phyloP scores from a whole-genome alignment of 345 rosid species.

The Populus ilicifolia region DNA sequence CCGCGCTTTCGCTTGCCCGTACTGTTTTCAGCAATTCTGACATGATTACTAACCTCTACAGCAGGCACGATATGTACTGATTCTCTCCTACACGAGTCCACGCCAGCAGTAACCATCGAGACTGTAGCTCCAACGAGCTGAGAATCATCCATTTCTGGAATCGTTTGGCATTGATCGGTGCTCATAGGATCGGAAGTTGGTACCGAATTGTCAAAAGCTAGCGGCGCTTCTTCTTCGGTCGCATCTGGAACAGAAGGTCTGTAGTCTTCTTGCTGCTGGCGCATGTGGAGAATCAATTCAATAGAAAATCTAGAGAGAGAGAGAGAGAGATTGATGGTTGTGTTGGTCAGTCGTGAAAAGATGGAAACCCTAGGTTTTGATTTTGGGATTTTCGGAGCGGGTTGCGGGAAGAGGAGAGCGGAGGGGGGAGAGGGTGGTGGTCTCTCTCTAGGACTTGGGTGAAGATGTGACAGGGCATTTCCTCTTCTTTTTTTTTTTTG shows the following conservation, averaged over 20 bases:
- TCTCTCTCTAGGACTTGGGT: not conserved
- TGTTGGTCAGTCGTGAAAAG: too few species aligned
- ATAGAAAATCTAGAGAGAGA: not conserved
- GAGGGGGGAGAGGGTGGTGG: not conserved
- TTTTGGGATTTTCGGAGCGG: slow-evolving; percentile 23
- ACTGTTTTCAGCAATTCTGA: slow-evolving; percentile 18
- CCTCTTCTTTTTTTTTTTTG: not conserved
- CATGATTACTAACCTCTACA: slow-evolving; percentile 28
- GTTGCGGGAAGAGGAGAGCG: slow-evolving; percentile 22
- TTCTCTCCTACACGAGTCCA: slow-evolving; percentile 1
- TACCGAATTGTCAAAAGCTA: slow-evolving; percentile 22
- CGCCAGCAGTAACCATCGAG: slow-evolving; percentile 7
- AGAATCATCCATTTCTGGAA: slow-evolving; percentile 38
- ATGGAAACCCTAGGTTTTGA: slow-evolving; percentile 54
- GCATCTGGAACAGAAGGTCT: slow-evolving; percentile 20
- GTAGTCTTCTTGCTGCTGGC: slow-evolving; percentile 15
- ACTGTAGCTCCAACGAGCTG: slow-evolving; percentile 35
- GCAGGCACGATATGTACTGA: slow-evolving; percentile 3
- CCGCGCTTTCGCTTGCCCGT: slow-evolving; percentile 66
- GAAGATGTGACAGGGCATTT: slow-evolving; percentile 36
- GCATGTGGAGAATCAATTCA: slow-evolving; percentile 30
- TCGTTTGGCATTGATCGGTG: slow-evolving; percentile 53
- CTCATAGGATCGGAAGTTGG: slow-evolving; percentile 38
- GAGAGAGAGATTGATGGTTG: too few species aligned
- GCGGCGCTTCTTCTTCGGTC: not conserved